Base-by-base conservation (phyloP, 2,329 filamentous ascomycete species). In the Aspergillus sp. region DNA sequence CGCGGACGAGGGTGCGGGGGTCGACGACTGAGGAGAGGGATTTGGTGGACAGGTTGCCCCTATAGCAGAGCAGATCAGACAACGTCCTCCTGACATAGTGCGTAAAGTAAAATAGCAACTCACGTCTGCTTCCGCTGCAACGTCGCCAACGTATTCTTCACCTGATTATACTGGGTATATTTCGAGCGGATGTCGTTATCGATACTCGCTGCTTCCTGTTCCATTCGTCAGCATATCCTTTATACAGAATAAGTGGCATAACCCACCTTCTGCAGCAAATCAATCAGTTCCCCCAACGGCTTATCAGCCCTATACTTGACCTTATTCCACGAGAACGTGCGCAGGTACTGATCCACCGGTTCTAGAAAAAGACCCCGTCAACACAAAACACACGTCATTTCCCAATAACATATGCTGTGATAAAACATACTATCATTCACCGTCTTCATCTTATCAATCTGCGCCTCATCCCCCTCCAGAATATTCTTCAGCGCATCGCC, bases 121-220 rank as follows among this genome's bases (percentile, higher is more conserved):
- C 79, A 92, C 90, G 91, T 96, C 79, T 97, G 92, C 78, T 90
- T 93, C 68, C 94, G 87, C 77, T 97, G 89, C 55, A 97, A 82
- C 21, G 89, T 82, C 32, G 90, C 87, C 48, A 97, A 86, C 66
- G 89, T 94, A 57, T 91, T 90, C 81, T 96, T 97, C 73, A 94
- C 87, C 63, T 89, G 85, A 80, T 94, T 97, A 82, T 98, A 97
- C 79, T 97, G 93, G 76, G 87, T 91, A 81, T 94, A 93, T 78
- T 98, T 98, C 72, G 86, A 85, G 77, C 96, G 96, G 78, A 98
- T 91, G 75, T 98, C 95, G 76, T 92, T 97, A 81, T 99, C 95
- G 73, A 96, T 92, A 58, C 91, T 95, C 63, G 88, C 84, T 57
- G 96, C 86, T 81, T 98, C 95, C 91, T 95, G 65, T 21, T 17